phyloP scores from a whole-genome alignment of 495 filamentous ascomycete species.

The Parathielavia appendiculata region DNA sequence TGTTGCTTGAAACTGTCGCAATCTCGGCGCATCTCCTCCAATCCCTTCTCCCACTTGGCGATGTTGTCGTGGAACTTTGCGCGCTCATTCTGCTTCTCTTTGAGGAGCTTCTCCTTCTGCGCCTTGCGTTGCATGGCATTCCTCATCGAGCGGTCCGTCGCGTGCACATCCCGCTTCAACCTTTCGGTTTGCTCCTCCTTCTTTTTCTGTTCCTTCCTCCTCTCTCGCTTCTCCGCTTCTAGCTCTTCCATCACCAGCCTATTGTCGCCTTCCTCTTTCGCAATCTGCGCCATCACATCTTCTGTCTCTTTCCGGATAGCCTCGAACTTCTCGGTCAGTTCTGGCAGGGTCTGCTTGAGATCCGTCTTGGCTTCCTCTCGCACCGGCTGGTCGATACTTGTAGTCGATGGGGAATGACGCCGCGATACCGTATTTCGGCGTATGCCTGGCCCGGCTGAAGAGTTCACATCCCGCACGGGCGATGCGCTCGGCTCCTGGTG shows the following conservation, averaged over 20 bases:
- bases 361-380: constrained; percentile 41
- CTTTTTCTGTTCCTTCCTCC: constrained; percentile 70
- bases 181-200: constrained; percentile 81
- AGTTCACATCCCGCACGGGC: constrained; percentile 59
- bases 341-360: constrained; percentile 43
- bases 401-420: constrained; percentile 68
- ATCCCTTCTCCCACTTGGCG: constrained; percentile 51
- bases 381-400: constrained; percentile 51
- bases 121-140: constrained; percentile 73
- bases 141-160: constrained; percentile 74
- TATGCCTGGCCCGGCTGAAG: constrained; percentile 47
- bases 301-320: constrained; percentile 64
- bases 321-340: constrained; percentile 68
- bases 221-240: constrained; percentile 61
- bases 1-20: constrained; percentile 40
- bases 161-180: constrained; percentile 72
- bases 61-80: constrained; percentile 52
- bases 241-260: constrained; percentile 69
- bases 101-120: constrained; percentile 73
- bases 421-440: constrained; percentile 66
- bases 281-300: constrained; percentile 48
- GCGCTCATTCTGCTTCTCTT: constrained; percentile 65
- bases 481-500: constrained; percentile 45
- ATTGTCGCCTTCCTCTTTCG: constrained; percentile 64
- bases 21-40: constrained; percentile 44